phyloP scores from a whole-genome alignment of 768 basidiomycete genomes.

The Punctularia strigosozonata region DNA sequence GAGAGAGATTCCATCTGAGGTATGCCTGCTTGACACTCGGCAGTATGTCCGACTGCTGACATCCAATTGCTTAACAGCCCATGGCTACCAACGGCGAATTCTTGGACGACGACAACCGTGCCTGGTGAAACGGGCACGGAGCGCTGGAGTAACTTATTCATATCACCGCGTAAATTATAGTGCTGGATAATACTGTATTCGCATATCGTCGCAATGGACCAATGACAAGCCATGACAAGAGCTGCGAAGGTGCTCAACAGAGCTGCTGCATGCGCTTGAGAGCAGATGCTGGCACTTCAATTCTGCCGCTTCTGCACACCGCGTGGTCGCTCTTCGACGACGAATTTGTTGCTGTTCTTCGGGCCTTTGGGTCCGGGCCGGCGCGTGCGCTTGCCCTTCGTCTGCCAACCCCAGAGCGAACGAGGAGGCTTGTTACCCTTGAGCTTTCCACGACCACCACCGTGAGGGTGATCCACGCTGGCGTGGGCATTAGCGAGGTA shows the following conservation, averaged over 20 bases:
- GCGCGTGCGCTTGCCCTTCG: conserved; percentile 87
- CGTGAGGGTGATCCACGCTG: conserved; percentile 87
- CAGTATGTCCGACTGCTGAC: too few relatives aligned
- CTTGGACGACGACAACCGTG: too few relatives aligned
- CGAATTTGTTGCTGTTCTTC: conserved; percentile 84
- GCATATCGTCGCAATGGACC: too few relatives aligned
- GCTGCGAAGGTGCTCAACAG: conserved; percentile 1
- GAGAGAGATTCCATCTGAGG: too few relatives aligned
- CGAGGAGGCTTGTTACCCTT: conserved; percentile 94
- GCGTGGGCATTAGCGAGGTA: not conserved
- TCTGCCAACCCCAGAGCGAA: conserved; percentile 86
- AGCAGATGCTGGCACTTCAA: conserved; percentile 3
- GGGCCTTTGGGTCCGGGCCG: conserved; percentile 87
- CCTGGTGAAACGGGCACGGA: too few relatives aligned
- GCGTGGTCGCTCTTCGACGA: conserved; percentile 74
- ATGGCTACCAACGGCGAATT: too few relatives aligned
- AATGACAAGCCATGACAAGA: too few relatives aligned
- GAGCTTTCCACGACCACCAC: conserved; percentile 95
- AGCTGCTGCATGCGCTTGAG: not conserved
- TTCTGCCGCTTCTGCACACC: conserved; percentile 39
- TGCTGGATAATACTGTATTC: too few relatives aligned
- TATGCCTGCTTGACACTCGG: too few relatives aligned
- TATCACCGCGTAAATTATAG: too few relatives aligned
- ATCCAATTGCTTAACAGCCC: too few relatives aligned
- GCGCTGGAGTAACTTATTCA: too few relatives aligned